Conservation (phyloP, 2,329 filamentous ascomycete genomes). For the Alternaria brassicae region DNA sequence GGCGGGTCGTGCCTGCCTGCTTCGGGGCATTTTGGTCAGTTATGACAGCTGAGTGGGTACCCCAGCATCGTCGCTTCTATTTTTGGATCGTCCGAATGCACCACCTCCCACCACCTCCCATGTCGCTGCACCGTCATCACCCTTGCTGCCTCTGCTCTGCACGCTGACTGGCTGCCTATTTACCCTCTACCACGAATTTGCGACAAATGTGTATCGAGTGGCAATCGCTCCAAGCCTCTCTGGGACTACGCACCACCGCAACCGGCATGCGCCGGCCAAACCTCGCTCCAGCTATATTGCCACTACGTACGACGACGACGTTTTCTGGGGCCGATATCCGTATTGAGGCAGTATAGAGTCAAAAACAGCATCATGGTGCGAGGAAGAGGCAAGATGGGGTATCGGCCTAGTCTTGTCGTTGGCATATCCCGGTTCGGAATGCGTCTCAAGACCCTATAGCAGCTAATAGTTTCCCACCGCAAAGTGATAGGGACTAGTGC, state of each 20-base stretch:
- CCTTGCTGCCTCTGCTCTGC: background rate
- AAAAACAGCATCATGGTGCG: background rate
- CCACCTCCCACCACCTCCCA: conserved; percentile 13
- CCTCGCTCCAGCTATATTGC: conserved; percentile 4
- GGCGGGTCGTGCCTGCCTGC: conserved; percentile 27
- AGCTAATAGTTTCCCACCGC: no score
- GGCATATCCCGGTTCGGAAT: background rate
- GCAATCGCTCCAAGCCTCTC: conserved; percentile 2
- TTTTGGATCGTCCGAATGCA: conserved; percentile 22
- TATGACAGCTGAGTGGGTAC: conserved; percentile 25
- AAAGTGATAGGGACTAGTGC: no score
- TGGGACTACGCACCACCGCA: background rate
- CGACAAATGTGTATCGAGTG: conserved; percentile 5
- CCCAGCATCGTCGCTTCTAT: conserved; percentile 23
- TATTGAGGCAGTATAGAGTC: background rate
- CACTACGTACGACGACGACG: background rate
- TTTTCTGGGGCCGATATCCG: background rate
- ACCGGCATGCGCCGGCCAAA: conserved; percentile 3
- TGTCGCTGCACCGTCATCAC: conserved; percentile 24
- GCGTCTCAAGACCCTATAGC: no score
- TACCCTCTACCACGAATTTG: conserved; percentile 4
- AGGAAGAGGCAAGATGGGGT: background rate
- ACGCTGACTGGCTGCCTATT: conserved; percentile 14
- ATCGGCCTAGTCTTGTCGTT: background rate
- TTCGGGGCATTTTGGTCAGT: conserved; percentile 37